A percentile compares a stretch with the other conserved stretches of the same genome.
These are phyloP conservation scores for Diplodia seriata DNA, from an alignment of 2,329 filamentous ascomycete species.

Conservation along the genomic window DNA sequence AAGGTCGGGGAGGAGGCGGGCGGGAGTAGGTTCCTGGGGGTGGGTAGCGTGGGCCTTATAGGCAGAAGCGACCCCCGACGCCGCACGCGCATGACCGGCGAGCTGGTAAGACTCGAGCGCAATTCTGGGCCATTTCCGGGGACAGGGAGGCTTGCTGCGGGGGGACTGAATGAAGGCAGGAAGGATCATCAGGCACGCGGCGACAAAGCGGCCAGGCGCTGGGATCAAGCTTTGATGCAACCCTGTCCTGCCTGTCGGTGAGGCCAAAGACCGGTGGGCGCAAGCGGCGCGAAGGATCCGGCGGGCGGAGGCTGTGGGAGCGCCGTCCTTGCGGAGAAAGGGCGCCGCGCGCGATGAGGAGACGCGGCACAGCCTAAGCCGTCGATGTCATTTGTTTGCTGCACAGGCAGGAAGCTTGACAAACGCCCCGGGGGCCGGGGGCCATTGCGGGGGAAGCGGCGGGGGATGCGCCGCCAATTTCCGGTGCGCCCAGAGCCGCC, in stretches of 20 bases:
- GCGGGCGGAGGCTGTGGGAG: slow-evolving; percentile 15
- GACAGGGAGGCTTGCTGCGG: slow-evolving; percentile 10
- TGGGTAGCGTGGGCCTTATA: slow-evolving; percentile 18
- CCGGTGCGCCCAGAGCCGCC: neutral
- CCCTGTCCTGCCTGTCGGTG: slow-evolving; percentile 28
- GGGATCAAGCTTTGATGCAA: slow-evolving; percentile 30
- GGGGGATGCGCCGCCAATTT: slow-evolving; percentile 1
- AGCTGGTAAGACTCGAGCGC: slow-evolving; percentile 20
- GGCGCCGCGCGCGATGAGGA: slow-evolving; percentile 10
- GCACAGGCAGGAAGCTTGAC: slow-evolving; percentile 4
- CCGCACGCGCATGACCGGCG: slow-evolving; percentile 22
- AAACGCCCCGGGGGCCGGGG: neutral
- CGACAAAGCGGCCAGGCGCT: slow-evolving; percentile 21
- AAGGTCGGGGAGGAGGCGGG: neutral
- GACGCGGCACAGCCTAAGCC: slow-evolving; percentile 12
- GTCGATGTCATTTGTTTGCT: slow-evolving; percentile 12
- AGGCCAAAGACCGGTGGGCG: slow-evolving; percentile 26
- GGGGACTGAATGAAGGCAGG: slow-evolving; percentile 18
- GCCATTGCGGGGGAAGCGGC: slow-evolving; percentile 16
- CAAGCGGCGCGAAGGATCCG: slow-evolving; percentile 25
- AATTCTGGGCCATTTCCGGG: slow-evolving; percentile 10
- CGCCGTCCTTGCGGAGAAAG: neutral
- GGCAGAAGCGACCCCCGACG: neutral
- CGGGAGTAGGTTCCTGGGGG: neutral
- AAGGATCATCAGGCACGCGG: slow-evolving; percentile 30